phyloP scores from a whole-genome alignment of 176 grass and related monocot species.

The Triticum aestivum region DNA sequence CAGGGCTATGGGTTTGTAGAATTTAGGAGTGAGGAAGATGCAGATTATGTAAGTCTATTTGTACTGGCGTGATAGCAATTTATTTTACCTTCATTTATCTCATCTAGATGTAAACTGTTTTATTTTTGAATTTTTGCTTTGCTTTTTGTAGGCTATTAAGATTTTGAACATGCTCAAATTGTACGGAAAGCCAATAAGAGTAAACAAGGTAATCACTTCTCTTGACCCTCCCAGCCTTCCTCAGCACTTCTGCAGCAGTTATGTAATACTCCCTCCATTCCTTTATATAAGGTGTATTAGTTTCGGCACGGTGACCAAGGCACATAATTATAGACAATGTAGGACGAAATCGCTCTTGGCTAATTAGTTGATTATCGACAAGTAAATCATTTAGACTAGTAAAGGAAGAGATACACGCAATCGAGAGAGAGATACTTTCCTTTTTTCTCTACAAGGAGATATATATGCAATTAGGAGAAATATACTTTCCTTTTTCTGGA shows the following conservation, averaged over 20 bases:
- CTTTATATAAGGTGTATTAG: too few relatives aligned
- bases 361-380: too few relatives aligned
- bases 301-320: too few relatives aligned
- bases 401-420: too few relatives aligned
- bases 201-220: constrained; percentile 69
- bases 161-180: constrained; percentile 99
- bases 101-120: not conserved
- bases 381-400: too few relatives aligned
- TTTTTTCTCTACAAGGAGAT: too few relatives aligned
- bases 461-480: too few relatives aligned
- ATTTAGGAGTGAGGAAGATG: constrained; percentile 96
- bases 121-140: not conserved
- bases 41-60: constrained; percentile 79
- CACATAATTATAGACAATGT: too few relatives aligned
- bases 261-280: not conserved
- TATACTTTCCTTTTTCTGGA: too few relatives aligned
- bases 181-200: constrained; percentile 98
- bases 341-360: too few relatives aligned
- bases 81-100: not conserved
- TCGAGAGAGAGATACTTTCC: too few relatives aligned
- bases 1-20: constrained; percentile 99
- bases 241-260: constrained; percentile 2
- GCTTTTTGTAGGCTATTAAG: constrained; percentile 77
- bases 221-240: constrained; percentile 11
- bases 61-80: not conserved